These are phyloP conservation scores for Rhizomucor pusillus DNA, from an alignment of 371 early-diverging fungal species.

Conservation along the genomic window DNA sequence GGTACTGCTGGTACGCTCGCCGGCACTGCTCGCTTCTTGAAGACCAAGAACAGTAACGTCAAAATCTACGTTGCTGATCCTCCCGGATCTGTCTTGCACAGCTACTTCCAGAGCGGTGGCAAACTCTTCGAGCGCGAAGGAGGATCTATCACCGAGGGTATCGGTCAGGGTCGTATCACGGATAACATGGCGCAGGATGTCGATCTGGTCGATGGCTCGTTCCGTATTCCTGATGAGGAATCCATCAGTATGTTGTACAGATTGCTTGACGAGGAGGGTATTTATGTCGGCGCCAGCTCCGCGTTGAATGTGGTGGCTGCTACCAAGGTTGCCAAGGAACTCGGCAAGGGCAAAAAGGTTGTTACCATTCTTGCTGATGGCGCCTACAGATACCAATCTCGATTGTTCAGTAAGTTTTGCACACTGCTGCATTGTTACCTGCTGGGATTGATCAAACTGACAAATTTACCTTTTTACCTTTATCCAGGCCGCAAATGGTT, in stretches of 20 bases:
- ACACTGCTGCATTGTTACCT: not conserved
- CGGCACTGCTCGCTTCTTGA: conserved; percentile 81
- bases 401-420: conserved; percentile 73
- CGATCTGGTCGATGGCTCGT: conserved; percentile 78
- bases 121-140: conserved; percentile 70
- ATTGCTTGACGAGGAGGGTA: conserved; percentile 90
- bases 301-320: conserved; percentile 94
- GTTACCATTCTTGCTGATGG: conserved; percentile 92
- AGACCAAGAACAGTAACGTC: conserved; percentile 66
- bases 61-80: conserved; percentile 90
- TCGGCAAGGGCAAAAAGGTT: conserved; percentile 78
- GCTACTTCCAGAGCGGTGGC: conserved; percentile 73
- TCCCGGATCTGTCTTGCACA: conserved; percentile 88
- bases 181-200: conserved; percentile 83
- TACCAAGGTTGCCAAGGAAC: conserved; percentile 82
- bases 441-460: too few relatives aligned
- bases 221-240: conserved; percentile 80
- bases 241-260: conserved; percentile 83
- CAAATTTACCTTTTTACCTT: not conserved
- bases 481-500: conserved; percentile 68
- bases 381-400: conserved; percentile 89
- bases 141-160: conserved; percentile 84
- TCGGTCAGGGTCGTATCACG: conserved; percentile 95
- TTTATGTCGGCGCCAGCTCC: conserved; percentile 90
- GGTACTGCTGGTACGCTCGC: conserved; percentile 95